phyloP scores from a whole-genome alignment of 2,329 filamentous ascomycete species.

The Stylonectria norvegica region DNA sequence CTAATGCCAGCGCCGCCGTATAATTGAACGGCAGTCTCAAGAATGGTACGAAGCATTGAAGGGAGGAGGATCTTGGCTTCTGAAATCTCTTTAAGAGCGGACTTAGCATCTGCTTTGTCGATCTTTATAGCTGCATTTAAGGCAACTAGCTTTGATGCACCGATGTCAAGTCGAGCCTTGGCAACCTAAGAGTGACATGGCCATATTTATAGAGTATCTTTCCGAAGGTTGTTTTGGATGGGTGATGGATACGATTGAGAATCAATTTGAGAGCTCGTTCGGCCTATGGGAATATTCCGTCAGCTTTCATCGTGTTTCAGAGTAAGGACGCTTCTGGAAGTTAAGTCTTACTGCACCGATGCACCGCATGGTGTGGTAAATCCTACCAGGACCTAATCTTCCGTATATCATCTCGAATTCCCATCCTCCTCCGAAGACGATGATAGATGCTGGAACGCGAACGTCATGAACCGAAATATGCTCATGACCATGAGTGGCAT shows the following conservation, averaged over 20 bases:
- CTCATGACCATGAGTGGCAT: slow-evolving; percentile 96
- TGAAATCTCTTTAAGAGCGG: slow-evolving; percentile 87
- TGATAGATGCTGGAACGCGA: slow-evolving; percentile 75
- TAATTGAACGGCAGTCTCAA: slow-evolving; percentile 90
- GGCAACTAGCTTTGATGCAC: slow-evolving; percentile 83
- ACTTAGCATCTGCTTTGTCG: slow-evolving; percentile 84
- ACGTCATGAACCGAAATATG: slow-evolving; percentile 89
- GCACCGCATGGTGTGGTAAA: slow-evolving; percentile 95
- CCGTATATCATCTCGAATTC: slow-evolving; percentile 99
- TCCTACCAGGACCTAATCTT: slow-evolving; percentile 88
- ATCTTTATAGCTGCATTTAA: slow-evolving; percentile 95
- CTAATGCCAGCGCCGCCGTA: slow-evolving; percentile 88
- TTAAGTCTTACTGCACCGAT: slow-evolving; percentile 67
- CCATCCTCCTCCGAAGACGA: slow-evolving; percentile 88
- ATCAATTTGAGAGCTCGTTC: slow-evolving; percentile 93
- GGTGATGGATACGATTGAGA: slow-evolving; percentile 90
- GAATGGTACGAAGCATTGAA: slow-evolving; percentile 74
- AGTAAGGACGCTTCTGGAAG: neutral
- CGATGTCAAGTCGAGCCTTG: slow-evolving; percentile 87
- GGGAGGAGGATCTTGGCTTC: slow-evolving; percentile 93
- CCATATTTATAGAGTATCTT: slow-evolving; percentile 85
- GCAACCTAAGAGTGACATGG: slow-evolving; percentile 96
- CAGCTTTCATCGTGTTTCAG: neutral
- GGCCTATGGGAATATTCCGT: slow-evolving; percentile 44
- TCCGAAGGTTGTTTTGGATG: slow-evolving; percentile 85